phyloP scores from a whole-genome alignment of 2,329 filamentous ascomycete genomes.

The Venturia aucupariae region DNA sequence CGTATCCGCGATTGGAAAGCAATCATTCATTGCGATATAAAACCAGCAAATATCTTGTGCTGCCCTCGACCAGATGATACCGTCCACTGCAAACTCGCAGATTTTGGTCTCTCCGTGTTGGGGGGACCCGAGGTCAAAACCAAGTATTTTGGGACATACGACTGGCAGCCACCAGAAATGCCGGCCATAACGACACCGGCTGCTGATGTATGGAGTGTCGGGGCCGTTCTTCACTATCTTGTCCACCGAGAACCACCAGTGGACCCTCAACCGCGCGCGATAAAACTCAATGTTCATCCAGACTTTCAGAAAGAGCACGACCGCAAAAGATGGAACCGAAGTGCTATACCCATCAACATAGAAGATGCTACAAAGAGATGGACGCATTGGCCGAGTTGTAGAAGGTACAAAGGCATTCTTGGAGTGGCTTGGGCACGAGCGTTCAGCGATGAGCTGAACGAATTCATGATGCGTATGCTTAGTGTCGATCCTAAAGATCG shows the following conservation, averaged over 20 bases:
- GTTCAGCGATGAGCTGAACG: background rate
- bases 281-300: background rate
- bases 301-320: background rate
- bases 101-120: background rate
- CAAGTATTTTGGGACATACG: conserved; percentile 1
- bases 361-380: background rate
- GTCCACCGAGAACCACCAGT: conserved; percentile 10
- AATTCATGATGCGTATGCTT: background rate
- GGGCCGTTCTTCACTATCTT: conserved; percentile 14
- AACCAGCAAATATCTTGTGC: background rate
- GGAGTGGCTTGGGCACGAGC: background rate
- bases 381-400: background rate
- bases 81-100: background rate
- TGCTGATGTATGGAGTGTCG: conserved; percentile 14
- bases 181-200: background rate
- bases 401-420: background rate
- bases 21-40: conserved; percentile 7
- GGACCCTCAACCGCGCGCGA: background rate
- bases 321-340: background rate
- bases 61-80: background rate
- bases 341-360: background rate
- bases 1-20: background rate
- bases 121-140: background rate
- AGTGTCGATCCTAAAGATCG: background rate
- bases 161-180: conserved; percentile 14